Conservation (phyloP, 2,329 filamentous ascomycete species). For the Calonectria multiphialidica region DNA sequence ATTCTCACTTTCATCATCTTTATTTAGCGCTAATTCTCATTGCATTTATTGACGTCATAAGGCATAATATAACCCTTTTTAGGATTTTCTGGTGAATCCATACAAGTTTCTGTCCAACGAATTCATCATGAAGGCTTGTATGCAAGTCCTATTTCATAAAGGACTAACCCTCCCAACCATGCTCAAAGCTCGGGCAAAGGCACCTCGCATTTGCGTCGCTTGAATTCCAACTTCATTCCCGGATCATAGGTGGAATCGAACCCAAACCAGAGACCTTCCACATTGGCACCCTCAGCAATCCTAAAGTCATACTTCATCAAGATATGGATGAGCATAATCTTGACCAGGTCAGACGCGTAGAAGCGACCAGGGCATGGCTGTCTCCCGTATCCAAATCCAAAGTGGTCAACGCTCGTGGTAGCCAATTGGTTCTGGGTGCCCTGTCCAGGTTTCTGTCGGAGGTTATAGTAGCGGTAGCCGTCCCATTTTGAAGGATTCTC, state of each 20-base stretch:
- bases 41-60: not conserved
- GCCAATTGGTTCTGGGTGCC: not conserved
- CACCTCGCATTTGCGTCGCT: not conserved
- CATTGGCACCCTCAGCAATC: not conserved
- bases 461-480: not conserved
- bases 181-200: not conserved
- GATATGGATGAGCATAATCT: not conserved
- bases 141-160: not conserved
- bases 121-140: not conserved
- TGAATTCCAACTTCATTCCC: not conserved
- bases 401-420: not conserved
- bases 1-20: too few species aligned
- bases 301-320: slow-evolving; percentile 2
- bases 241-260: slow-evolving; percentile 5
- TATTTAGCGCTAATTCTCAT: not conserved
- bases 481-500: not conserved
- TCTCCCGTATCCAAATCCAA: not conserved
- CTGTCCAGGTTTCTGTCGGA: not conserved
- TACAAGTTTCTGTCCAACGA: not conserved
- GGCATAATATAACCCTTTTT: not conserved
- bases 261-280: not conserved
- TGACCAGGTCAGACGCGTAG: not conserved
- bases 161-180: too few species aligned
- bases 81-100: not conserved
- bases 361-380: not conserved